Conservation (phyloP, 2,329 filamentous ascomycete species). For the Shiraia sp. region DNA sequence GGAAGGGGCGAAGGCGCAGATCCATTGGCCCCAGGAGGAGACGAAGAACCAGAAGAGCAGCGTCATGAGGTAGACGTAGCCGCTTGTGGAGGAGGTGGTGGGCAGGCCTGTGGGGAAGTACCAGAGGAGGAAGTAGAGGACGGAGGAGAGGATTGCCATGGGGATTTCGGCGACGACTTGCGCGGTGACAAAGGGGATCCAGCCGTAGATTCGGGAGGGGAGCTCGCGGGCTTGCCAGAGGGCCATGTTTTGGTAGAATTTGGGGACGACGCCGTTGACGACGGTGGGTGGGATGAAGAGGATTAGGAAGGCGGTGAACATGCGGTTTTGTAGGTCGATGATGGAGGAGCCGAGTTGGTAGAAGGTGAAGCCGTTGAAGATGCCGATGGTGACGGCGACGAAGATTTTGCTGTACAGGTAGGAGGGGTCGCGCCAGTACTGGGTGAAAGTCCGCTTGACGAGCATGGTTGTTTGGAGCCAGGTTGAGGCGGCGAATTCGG, state of each 20-base stretch:
- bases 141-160: constrained; percentile 63
- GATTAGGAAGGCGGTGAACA: constrained; percentile 72
- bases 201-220: constrained; percentile 75
- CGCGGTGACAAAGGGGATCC: constrained; percentile 69
- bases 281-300: constrained; percentile 67
- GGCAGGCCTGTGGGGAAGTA: constrained; percentile 77
- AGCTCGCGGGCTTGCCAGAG: constrained; percentile 76
- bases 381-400: constrained; percentile 69
- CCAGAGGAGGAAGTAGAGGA: constrained; percentile 75
- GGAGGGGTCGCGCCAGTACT: constrained; percentile 76
- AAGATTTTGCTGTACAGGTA: constrained; percentile 81
- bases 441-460: constrained; percentile 70
- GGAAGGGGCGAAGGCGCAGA: constrained; percentile 77
- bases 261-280: constrained; percentile 75
- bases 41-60: constrained; percentile 78
- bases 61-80: constrained; percentile 79
- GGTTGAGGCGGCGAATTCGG: constrained; percentile 69
- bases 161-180: constrained; percentile 76
- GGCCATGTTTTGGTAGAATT: constrained; percentile 73
- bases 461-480: constrained; percentile 66
- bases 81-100: constrained; percentile 64
- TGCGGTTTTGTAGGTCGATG: constrained; percentile 73
- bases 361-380: constrained; percentile 82
- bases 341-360: constrained; percentile 68
- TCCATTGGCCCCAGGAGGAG: constrained; percentile 79